Evolutionary conservation across 2,329 filamentous ascomycete species (phyloP), one percentile per base, ranked within the genome.

Genomic region (Trichoderma sp.): DNA sequence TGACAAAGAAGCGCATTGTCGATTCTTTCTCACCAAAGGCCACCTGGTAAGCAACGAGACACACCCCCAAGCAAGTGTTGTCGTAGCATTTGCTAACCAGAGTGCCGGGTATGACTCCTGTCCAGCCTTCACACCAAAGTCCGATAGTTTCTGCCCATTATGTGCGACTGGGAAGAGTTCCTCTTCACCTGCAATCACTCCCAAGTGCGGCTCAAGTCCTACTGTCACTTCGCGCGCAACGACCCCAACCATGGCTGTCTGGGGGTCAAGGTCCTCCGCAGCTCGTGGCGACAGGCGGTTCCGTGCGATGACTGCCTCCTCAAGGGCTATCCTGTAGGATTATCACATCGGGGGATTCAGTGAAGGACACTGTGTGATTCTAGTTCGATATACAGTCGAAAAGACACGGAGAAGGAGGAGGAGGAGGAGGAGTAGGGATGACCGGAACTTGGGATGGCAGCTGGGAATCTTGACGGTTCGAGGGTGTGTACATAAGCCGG

Each of bases 221-320:
- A 91, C 75, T 93, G 90, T 75, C 90, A 93, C 76, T 88, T 87
- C 69, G 89, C 90, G 6, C 87, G 90, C 66, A 91, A 90, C 73
- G 87, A 92, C 70, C 85, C 85, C 0, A 81, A 84, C 67, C 89
- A 93, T 73, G 81, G 86, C 70, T 93, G 90, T 75, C 85, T 85
- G 68, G 82, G 87, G 12, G 85, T 91, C 63, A 88, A 90, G 78
- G 85, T 85, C 45, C 81, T 90, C 66, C 83, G 86, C 26, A 79
- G 86, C 67, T 85, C 85, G 72, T 86, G 84, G 80, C 79, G 81
- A 34, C 86, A 88, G 71, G 76, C 74, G 5, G 79, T 83, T 14
- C 76, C 81, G 17, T 89, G 88, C 72, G 77, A 83, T 62, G 69
- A 74, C 26, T 88, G 85, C 68, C 69, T 73, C 7, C 70, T 63